Percentiles rank a stretch among this genome's conserved stretches.
Conservation (phyloP, 352 stramenopile genomes). For the Phytopythium boreale region DNA sequence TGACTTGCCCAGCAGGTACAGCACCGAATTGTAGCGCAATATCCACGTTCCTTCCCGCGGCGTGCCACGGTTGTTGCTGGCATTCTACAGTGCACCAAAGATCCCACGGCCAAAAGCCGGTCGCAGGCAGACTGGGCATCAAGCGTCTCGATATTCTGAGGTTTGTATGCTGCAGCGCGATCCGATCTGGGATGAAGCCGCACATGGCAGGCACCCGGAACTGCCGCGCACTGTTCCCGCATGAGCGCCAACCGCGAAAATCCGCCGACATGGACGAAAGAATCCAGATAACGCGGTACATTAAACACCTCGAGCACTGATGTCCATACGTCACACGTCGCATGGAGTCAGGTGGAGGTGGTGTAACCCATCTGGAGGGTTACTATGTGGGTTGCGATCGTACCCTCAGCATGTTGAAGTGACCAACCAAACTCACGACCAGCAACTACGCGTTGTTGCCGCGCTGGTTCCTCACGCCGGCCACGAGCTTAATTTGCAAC, state of each 20-base stretch:
- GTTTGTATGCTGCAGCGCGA: neutral
- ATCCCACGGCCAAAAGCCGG: neutral
- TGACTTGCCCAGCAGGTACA: neutral
- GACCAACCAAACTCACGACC: conserved; percentile 29
- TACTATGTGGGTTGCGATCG: too few relatives aligned
- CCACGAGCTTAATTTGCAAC: conserved; percentile 59
- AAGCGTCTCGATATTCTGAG: neutral
- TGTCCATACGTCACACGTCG: neutral
- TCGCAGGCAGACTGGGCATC: neutral
- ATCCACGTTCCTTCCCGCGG: neutral
- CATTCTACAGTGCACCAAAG: too few relatives aligned
- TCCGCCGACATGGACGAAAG: neutral
- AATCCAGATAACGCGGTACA: neutral
- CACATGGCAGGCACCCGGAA: too few relatives aligned
- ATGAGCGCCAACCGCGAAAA: neutral
- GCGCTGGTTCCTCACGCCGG: neutral
- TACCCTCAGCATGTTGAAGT: too few relatives aligned
- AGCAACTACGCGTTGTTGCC: conserved; percentile 14
- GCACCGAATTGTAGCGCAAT: neutral
- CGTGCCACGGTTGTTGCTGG: neutral
- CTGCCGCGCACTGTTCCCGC: neutral
- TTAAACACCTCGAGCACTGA: neutral
- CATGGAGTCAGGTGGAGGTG: too few relatives aligned
- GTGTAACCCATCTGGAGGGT: too few relatives aligned
- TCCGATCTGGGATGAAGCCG: neutral